phyloP scores from a whole-genome alignment of 176 grass and related monocot genomes.

The Elymus sibiricus region DNA sequence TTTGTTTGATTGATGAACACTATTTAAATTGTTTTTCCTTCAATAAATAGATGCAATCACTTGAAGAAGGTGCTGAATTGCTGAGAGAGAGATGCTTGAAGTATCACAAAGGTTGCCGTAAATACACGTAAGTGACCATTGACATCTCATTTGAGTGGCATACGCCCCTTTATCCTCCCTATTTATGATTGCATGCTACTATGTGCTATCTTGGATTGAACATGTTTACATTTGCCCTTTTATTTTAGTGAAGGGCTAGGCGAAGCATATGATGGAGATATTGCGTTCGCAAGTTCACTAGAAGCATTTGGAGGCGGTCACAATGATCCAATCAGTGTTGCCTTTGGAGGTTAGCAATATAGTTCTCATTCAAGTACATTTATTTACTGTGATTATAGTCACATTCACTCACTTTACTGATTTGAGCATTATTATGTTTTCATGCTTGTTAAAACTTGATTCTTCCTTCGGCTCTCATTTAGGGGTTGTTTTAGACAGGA shows the following conservation, averaged over 20 bases:
- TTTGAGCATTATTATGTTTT: neutral
- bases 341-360: slow-evolving; percentile 8
- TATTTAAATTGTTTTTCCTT: neutral
- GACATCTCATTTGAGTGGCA: neutral
- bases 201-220: neutral
- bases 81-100: slow-evolving; percentile 16
- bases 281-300: neutral
- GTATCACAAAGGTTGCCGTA: slow-evolving; percentile 12
- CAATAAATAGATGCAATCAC: slow-evolving; percentile 2
- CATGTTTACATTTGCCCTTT: neutral
- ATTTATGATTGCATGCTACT: neutral
- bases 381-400: neutral
- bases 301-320: slow-evolving; percentile 10
- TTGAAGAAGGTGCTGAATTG: slow-evolving; percentile 8
- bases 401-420: neutral
- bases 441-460: neutral
- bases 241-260: neutral
- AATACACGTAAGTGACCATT: slow-evolving; percentile 8
- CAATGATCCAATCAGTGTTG: slow-evolving; percentile 13
- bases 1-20: neutral
- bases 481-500: neutral
- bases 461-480: neutral
- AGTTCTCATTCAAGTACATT: neutral
- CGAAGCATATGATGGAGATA: slow-evolving; percentile 20
- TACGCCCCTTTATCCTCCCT: neutral